phyloP scores from a whole-genome alignment of 345 rosid species.

The Eucalyptus melliodora region DNA sequence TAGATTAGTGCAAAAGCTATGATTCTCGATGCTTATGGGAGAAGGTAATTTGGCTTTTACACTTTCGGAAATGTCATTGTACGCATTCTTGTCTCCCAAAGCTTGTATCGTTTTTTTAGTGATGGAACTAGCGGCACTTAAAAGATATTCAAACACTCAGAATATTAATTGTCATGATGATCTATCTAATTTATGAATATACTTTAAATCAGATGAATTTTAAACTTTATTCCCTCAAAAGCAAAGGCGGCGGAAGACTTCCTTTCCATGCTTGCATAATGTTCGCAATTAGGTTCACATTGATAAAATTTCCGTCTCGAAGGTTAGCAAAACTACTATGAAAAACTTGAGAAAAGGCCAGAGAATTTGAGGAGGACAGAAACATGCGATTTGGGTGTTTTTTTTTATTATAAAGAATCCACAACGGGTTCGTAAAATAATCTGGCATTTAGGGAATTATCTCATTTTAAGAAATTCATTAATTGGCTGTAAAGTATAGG shows the following conservation, averaged over 20 bases:
- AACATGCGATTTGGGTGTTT: neutral
- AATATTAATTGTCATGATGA: neutral
- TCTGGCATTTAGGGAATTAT: neutral
- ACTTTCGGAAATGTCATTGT: neutral
- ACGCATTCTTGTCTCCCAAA: neutral
- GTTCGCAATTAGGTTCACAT: neutral
- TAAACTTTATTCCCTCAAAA: neutral
- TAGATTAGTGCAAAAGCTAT: neutral
- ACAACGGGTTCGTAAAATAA: neutral
- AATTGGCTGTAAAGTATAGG: neutral
- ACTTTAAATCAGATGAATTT: neutral
- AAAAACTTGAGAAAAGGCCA: neutral
- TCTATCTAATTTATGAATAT: neutral
- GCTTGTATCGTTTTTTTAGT: neutral
- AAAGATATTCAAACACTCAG: accelerated
- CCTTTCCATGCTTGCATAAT: neutral
- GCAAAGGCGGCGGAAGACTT: neutral
- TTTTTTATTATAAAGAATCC: neutral
- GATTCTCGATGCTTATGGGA: neutral
- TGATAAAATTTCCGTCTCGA: neutral
- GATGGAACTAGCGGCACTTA: neutral
- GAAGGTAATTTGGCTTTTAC: neutral
- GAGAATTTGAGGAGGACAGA: neutral
- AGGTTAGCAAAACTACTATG: accelerated
- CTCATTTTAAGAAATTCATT: neutral